phyloP scores from a whole-genome alignment of 352 stramenopile species.

The Pythium brachiatum region DNA sequence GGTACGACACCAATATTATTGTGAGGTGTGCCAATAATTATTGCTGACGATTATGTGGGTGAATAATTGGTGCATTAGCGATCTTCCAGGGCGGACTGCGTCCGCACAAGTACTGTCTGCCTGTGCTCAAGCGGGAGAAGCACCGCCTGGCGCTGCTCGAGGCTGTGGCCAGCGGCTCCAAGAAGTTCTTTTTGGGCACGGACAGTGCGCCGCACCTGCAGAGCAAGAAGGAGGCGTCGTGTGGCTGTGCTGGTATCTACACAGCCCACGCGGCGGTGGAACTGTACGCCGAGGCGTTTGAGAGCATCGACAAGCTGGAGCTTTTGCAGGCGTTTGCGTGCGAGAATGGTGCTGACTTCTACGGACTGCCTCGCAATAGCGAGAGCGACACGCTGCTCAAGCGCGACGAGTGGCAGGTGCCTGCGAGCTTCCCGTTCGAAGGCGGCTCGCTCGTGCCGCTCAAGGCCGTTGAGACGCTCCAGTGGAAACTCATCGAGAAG shows the following conservation, averaged over 20 bases:
- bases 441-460: constrained; percentile 87
- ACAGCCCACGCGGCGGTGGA: constrained; percentile 95
- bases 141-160: constrained; percentile 90
- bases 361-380: constrained; percentile 92
- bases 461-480: constrained; percentile 89
- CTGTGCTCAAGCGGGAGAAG: constrained; percentile 97
- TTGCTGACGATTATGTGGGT: constrained; percentile 3
- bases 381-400: constrained; percentile 81
- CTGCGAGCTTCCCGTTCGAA: constrained; percentile 90
- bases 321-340: constrained; percentile 94
- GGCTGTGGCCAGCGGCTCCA: constrained; percentile 88
- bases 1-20: constrained; percentile 23
- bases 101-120: constrained; percentile 99
- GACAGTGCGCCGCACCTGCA: constrained; percentile 96
- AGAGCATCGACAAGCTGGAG: constrained; percentile 90
- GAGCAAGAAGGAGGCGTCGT: constrained; percentile 89
- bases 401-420: constrained; percentile 90
- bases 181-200: constrained; percentile 98
- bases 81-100: constrained; percentile 93
- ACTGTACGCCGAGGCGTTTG: constrained; percentile 98
- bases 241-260: constrained; percentile 96
- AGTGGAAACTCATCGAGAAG: constrained; percentile 80
- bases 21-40: neutral
- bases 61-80: constrained; percentile 17
- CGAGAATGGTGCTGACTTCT: constrained; percentile 95